These are phyloP conservation scores for Posidonia australis DNA, from an alignment of 106 monocot species.

Conservation along the genomic window DNA sequence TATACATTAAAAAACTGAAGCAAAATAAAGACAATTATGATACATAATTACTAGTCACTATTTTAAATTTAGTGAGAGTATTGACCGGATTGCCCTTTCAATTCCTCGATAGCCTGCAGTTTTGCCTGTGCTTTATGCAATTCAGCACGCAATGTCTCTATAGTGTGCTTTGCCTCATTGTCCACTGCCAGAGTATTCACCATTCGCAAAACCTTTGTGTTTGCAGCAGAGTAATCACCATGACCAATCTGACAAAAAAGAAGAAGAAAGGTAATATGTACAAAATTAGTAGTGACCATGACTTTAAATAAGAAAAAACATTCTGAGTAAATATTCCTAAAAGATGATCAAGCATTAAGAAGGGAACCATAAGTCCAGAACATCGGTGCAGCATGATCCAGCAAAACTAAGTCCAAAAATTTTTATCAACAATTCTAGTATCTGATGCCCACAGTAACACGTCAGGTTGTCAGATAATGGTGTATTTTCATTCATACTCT, in stretches of 20 bases:
- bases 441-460: no score
- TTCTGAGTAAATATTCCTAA: neutral
- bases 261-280: neutral
- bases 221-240: constrained; percentile 81
- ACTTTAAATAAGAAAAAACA: neutral
- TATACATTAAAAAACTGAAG: no score
- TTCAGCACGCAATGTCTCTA: constrained; percentile 76
- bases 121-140: constrained; percentile 70
- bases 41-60: no score
- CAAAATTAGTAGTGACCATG: neutral
- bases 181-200: constrained; percentile 82
- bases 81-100: constrained; percentile 85
- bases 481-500: no score
- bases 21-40: no score
- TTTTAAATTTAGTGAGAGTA: neutral
- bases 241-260: constrained; percentile 53
- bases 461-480: no score
- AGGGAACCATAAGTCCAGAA: no score
- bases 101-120: constrained; percentile 85
- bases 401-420: no score
- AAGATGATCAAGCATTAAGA: no score
- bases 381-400: no score
- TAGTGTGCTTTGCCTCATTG: constrained; percentile 86
- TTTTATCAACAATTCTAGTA: no score
- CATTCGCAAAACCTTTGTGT: constrained; percentile 94